Evolutionary conservation across 1,284 basidiomycete genomes (phyloP).

Genomic region (Ustilago bromivora): DNA sequence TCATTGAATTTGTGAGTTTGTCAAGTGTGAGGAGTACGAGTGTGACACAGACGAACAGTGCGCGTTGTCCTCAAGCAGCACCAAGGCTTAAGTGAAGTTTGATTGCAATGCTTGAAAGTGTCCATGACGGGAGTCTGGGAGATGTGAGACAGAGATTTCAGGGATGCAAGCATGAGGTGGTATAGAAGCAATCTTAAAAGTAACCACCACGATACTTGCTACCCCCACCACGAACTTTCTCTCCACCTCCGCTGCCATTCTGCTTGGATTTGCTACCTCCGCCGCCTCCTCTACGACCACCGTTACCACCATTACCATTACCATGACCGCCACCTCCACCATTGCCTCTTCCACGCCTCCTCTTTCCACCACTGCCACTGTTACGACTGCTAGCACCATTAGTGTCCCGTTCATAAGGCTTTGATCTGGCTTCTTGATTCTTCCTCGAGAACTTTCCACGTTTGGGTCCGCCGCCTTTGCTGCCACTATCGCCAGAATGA

Average conservation of each 20-base stretch:
- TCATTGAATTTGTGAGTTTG: background rate
- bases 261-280: background rate
- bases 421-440: background rate
- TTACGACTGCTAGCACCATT: background rate
- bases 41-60: background rate
- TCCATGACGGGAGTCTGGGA: background rate
- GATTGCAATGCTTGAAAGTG: background rate
- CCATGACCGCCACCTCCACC: slow-evolving; percentile 2
- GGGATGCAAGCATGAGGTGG: background rate
- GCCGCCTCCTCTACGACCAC: background rate
- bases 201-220: slow-evolving; percentile 54
- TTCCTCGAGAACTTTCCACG: slow-evolving; percentile 16
- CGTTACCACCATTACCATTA: background rate
- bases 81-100: background rate
- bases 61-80: background rate
- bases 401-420: background rate
- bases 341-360: background rate
- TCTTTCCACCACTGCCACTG: slow-evolving; percentile 14
- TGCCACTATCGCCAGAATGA: slow-evolving; percentile 20
- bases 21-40: background rate
- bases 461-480: slow-evolving; percentile 5
- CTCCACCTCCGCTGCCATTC: slow-evolving; percentile 11
- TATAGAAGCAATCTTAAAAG: slow-evolving; percentile 14
- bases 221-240: slow-evolving; percentile 36
- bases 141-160: background rate